A percentile compares a stretch with the other conserved stretches of the same genome.
Evolutionary conservation across 306 rosid species (phyloP).

Genomic region (Dalbergia oliveri): DNA sequence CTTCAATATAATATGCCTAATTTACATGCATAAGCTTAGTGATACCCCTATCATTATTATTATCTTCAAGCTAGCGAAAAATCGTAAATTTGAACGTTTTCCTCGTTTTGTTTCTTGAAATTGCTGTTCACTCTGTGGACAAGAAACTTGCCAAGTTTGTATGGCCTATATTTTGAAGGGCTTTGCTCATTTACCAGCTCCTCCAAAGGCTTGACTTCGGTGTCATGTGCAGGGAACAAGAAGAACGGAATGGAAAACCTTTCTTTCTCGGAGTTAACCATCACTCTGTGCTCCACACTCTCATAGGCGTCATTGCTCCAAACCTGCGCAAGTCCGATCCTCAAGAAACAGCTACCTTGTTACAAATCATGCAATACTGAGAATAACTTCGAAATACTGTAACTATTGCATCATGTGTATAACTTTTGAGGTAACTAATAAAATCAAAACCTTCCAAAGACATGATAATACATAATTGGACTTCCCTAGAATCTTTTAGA

Average conservation of each 20-base stretch:
- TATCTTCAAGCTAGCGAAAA: slow-evolving; percentile 25
- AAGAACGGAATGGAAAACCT: slow-evolving; percentile 64
- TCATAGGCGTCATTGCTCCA: slow-evolving; percentile 80
- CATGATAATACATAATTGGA: no score
- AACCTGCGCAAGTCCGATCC: slow-evolving; percentile 53
- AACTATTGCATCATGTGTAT: no score
- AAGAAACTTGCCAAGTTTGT: slow-evolving; percentile 67
- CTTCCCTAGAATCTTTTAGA: no score
- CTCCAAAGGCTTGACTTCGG: slow-evolving; percentile 59
- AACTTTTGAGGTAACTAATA: no score
- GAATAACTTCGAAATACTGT: no score
- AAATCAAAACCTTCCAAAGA: no score
- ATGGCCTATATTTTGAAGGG: slow-evolving; percentile 60
- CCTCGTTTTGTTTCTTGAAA: slow-evolving; percentile 58
- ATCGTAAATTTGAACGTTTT: slow-evolving; percentile 60
- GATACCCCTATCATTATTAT: background rate
- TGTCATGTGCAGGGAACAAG: slow-evolving; percentile 65
- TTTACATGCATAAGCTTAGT: background rate
- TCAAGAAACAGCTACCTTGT: background rate
- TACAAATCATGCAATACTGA: background rate
- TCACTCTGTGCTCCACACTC: slow-evolving; percentile 74
- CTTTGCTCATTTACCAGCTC: slow-evolving; percentile 56
- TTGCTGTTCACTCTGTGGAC: slow-evolving; percentile 45
- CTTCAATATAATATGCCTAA: background rate
- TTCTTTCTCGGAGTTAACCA: slow-evolving; percentile 60